These are phyloP conservation scores for Coffea canephora DNA, from an alignment of 257 asterid genomes.

Conservation along the genomic window DNA sequence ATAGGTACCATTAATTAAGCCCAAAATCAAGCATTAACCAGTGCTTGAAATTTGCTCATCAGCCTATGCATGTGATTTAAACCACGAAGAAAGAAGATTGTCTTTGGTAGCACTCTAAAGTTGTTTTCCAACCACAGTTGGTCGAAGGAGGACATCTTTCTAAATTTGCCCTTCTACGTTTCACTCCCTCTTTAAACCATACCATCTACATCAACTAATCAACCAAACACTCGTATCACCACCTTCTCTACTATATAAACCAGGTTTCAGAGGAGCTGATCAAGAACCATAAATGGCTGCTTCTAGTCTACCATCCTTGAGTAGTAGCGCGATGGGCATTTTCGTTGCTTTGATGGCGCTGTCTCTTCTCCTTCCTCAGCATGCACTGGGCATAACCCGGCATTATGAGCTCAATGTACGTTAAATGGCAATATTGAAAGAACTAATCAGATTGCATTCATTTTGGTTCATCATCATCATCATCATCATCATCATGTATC, in stretches of 20 bases:
- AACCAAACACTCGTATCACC: slow-evolving; percentile 7
- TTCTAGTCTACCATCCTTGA: background rate
- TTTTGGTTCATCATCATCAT: too few species aligned
- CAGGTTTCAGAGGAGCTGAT: background rate
- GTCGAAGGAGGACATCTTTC: slow-evolving; percentile 10
- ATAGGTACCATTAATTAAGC: too few species aligned
- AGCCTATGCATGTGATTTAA: background rate
- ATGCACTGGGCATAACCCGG: slow-evolving; percentile 28
- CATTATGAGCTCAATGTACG: slow-evolving; percentile 50
- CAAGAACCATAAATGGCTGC: slow-evolving; percentile 20
- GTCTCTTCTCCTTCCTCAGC: slow-evolving; percentile 22
- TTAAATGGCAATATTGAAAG: background rate
- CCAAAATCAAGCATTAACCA: background rate
- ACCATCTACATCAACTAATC: slow-evolving; percentile 22
- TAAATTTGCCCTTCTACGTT: background rate
- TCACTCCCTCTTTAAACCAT: background rate
- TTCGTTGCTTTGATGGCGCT: slow-evolving; percentile 20
- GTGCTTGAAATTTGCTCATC: background rate
- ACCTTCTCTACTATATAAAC: slow-evolving; percentile 18
- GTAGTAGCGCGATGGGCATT: background rate
- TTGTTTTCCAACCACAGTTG: slow-evolving; percentile 26
- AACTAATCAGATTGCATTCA: background rate
- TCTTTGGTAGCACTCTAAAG: slow-evolving; percentile 39
- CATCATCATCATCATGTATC: background rate
- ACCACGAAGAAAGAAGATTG: background rate